Conservation (phyloP, 495 filamentous ascomycete genomes). For the Platismatia glauca region DNA sequence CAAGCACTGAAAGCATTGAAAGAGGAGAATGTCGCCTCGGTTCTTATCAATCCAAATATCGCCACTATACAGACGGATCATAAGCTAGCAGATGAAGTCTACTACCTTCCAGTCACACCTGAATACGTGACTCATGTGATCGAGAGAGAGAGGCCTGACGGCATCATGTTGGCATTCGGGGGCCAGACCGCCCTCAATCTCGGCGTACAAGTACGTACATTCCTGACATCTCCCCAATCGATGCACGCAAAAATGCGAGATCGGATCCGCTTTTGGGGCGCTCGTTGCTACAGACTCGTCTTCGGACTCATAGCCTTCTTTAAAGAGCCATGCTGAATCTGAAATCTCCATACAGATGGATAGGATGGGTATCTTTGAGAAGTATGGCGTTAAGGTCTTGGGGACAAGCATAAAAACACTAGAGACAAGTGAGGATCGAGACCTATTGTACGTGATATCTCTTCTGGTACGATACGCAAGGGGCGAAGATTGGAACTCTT, state of each 20-base stretch:
- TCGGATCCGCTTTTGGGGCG: background rate
- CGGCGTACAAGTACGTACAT: conserved; percentile 54
- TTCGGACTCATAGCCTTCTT: background rate
- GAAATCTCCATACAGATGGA: conserved; percentile 50
- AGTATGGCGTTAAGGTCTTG: conserved; percentile 86
- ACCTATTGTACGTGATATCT: conserved; percentile 52
- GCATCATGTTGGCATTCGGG: conserved; percentile 92
- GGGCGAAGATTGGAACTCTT: background rate
- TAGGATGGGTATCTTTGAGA: conserved; percentile 89
- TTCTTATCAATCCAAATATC: conserved; percentile 98
- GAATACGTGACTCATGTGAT: conserved; percentile 98
- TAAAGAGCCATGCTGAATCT: background rate
- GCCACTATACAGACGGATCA: conserved; percentile 98
- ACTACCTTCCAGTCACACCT: conserved; percentile 93
- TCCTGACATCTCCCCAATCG: background rate
- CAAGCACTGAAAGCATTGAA: conserved; percentile 94
- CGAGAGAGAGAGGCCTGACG: conserved; percentile 81
- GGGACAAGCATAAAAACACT: conserved; percentile 91
- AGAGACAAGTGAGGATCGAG: conserved; percentile 90
- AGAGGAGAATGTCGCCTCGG: conserved; percentile 86
- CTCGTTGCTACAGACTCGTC: background rate
- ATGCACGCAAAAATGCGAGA: background rate
- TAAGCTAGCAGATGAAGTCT: conserved; percentile 94
- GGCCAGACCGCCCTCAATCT: conserved; percentile 94
- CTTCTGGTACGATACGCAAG: background rate